phyloP scores from a whole-genome alignment of 345 rosid genomes.

The Eucalyptus curtisii region DNA sequence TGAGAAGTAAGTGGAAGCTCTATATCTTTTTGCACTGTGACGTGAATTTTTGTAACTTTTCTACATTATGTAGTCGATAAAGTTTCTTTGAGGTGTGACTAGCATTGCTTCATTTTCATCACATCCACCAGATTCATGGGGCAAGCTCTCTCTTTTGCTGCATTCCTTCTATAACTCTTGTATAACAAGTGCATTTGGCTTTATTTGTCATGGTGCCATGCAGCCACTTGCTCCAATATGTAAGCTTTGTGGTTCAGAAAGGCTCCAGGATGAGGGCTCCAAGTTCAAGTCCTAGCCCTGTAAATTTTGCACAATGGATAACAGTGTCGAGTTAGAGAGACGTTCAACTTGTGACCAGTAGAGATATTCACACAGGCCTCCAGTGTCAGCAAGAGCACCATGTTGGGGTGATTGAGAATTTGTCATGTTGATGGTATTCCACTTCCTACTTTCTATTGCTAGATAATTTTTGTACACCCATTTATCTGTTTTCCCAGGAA shows the following conservation, averaged over 20 bases:
- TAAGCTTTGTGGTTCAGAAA: conserved; percentile 33
- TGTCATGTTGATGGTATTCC: conserved; percentile 34
- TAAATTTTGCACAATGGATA: conserved; percentile 64
- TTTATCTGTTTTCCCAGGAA: not conserved
- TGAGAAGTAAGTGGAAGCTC: not conserved
- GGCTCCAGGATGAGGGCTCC: conserved; percentile 30
- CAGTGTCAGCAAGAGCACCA: conserved; percentile 40
- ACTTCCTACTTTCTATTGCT: not conserved
- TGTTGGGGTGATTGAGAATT: conserved; percentile 40
- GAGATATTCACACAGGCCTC: conserved; percentile 69
- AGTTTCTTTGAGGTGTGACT: not conserved
- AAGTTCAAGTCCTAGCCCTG: conserved; percentile 49
- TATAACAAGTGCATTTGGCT: not conserved
- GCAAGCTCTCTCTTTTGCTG: not conserved
- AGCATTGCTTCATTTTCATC: not conserved
- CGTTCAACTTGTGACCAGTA: conserved; percentile 70
- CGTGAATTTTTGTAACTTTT: not conserved
- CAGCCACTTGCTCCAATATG: conserved; percentile 64
- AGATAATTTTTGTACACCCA: not conserved
- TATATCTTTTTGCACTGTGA: not conserved
- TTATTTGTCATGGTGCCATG: not conserved
- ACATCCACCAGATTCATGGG: not conserved
- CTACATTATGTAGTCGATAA: not conserved
- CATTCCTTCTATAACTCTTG: not conserved
- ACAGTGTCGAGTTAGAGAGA: conserved; percentile 40